Percentiles rank a stretch among this genome's conserved stretches.
Conservation (phyloP, 495 filamentous ascomycete genomes). For the Chaetomium fimeti region DNA sequence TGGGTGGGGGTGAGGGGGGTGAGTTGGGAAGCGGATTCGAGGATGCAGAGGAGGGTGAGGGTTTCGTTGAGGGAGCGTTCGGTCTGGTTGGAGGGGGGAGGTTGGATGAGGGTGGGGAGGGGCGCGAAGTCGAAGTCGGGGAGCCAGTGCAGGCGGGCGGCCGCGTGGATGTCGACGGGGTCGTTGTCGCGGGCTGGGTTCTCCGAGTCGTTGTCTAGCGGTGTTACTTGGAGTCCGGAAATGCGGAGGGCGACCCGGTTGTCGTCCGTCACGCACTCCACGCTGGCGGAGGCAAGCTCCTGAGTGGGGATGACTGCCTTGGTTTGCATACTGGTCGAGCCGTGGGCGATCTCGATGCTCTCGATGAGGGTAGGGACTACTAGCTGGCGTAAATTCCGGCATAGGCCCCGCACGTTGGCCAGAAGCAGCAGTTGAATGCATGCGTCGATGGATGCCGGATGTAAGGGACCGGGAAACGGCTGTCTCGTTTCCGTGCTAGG, state of each 20-base stretch:
- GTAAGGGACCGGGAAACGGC: constrained; percentile 31
- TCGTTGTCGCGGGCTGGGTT: neutral
- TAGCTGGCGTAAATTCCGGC: constrained; percentile 33
- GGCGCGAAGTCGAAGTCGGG: constrained; percentile 40
- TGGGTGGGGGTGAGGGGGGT: constrained; percentile 23
- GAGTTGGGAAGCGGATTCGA: constrained; percentile 27
- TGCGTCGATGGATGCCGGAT: constrained; percentile 47
- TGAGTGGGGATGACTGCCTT: neutral
- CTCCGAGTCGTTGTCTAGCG: constrained; percentile 31
- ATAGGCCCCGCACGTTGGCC: constrained; percentile 35
- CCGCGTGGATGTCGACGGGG: constrained; percentile 29
- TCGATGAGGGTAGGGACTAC: constrained; percentile 41
- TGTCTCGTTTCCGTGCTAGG: constrained; percentile 7
- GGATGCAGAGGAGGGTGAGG: constrained; percentile 36
- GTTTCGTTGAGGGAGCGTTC: constrained; percentile 27
- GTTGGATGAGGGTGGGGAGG: constrained; percentile 24
- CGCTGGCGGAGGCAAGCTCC: neutral
- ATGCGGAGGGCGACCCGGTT: neutral
- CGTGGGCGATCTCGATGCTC: constrained; percentile 34
- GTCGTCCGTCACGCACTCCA: neutral
- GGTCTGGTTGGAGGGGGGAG: constrained; percentile 16
- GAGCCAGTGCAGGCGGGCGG: constrained; percentile 37
- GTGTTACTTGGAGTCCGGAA: constrained; percentile 19
- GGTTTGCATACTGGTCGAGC: constrained; percentile 22
- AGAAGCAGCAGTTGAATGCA: constrained; percentile 34